Evolutionary conservation across 768 basidiomycete species (phyloP).

Genomic region (Podaxis mareebaensis): DNA sequence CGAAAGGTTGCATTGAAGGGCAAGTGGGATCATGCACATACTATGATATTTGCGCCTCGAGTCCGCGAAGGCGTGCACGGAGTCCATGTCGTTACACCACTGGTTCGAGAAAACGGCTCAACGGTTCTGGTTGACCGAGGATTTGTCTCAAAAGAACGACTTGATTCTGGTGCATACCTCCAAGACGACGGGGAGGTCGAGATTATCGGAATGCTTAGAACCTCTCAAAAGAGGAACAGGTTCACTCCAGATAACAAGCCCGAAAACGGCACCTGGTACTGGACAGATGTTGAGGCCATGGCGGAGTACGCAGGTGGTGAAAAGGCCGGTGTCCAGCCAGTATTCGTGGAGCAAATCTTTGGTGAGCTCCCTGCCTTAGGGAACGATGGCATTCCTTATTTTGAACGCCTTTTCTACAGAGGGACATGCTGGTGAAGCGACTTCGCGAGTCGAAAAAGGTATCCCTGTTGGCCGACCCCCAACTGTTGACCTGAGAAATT

Average conservation of each 20-base stretch:
- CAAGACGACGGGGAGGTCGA: constrained; percentile 60
- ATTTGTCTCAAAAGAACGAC: constrained; percentile 67
- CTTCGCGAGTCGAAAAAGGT: constrained; percentile 60
- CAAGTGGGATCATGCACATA: constrained; percentile 72
- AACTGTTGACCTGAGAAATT: constrained; percentile 86
- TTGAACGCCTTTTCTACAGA: constrained; percentile 46
- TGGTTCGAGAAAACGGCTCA: constrained; percentile 75
- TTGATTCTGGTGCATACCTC: constrained; percentile 28
- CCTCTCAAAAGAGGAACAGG: constrained; percentile 65
- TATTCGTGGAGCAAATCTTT: constrained; percentile 89
- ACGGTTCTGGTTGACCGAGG: constrained; percentile 93
- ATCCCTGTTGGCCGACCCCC: constrained; percentile 84
- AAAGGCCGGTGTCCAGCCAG: constrained; percentile 74
- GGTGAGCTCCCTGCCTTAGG: constrained; percentile 48
- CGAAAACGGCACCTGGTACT: constrained; percentile 84
- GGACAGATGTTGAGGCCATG: constrained; percentile 85
- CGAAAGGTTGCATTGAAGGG: constrained; percentile 83
- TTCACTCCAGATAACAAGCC: constrained; percentile 93
- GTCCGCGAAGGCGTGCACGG: constrained; percentile 90
- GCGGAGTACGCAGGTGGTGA: constrained; percentile 76
- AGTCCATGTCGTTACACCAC: constrained; percentile 84
- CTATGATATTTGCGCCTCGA: constrained; percentile 82
- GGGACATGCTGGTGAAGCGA: constrained; percentile 79
- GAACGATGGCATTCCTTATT: not conserved
- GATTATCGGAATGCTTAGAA: constrained; percentile 85